phyloP scores from a whole-genome alignment of 805 yeast species.

The Barnettozyma sp. region DNA sequence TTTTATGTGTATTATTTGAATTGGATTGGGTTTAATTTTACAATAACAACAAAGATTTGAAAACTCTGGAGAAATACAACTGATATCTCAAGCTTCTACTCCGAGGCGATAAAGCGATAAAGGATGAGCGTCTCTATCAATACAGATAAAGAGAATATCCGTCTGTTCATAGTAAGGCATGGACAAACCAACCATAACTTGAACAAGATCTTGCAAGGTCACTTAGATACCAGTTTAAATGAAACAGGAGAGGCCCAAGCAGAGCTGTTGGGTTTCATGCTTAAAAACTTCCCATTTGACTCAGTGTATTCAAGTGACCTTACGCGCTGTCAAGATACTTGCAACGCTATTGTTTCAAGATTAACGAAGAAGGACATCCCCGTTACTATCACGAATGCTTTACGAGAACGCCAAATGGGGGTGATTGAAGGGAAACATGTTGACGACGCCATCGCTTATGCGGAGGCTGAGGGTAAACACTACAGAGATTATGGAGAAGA shows the following conservation, averaged over 20 bases:
- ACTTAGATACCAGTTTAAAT: conserved; percentile 58
- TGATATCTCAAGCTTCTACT: not conserved
- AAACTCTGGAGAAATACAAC: not conserved
- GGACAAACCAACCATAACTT: conserved; percentile 78
- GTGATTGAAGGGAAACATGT: conserved; percentile 68
- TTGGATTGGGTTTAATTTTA: too few relatives aligned
- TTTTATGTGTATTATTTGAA: too few relatives aligned
- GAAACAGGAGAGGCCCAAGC: conserved; percentile 59
- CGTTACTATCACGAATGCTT: conserved; percentile 31
- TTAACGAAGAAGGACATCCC: conserved; percentile 17
- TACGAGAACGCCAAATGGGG: conserved; percentile 78
- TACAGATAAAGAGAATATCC: conserved; percentile 23
- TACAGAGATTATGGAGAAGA: conserved; percentile 66
- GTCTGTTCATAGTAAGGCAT: conserved; percentile 67
- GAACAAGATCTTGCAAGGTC: conserved; percentile 72
- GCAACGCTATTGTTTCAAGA: conserved; percentile 33
- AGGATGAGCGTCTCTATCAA: conserved; percentile 11
- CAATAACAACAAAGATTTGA: too few relatives aligned
- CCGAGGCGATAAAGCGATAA: not conserved
- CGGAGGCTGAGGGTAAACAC: conserved; percentile 43
- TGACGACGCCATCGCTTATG: conserved; percentile 48
- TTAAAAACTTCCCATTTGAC: conserved; percentile 28
- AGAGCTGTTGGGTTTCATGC: conserved; percentile 39
- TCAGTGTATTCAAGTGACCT: conserved; percentile 35
- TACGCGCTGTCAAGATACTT: conserved; percentile 55